phyloP scores from a whole-genome alignment of 108 stramenopile species.

The Nitzschia sp. region DNA sequence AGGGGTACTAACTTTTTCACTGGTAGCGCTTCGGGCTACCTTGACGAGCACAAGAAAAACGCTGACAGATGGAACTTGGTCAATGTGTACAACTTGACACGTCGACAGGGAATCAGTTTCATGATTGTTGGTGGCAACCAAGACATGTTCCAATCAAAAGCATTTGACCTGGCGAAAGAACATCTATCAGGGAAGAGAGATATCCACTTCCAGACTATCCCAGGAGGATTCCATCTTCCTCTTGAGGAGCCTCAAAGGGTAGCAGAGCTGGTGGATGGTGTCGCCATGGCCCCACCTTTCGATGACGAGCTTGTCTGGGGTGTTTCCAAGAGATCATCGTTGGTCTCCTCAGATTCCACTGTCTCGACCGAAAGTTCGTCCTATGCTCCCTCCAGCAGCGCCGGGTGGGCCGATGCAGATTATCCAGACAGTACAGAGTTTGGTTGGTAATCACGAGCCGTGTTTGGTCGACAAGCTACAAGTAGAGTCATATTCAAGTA shows the following conservation, averaged over 20 bases:
- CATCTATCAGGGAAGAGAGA: neutral
- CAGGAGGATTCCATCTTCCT: neutral
- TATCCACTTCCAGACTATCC: neutral
- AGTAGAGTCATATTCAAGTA: too few species aligned
- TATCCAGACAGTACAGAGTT: neutral
- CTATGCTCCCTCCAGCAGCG: neutral
- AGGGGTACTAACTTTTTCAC: neutral
- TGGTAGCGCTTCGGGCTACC: neutral
- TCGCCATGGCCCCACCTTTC: conserved; percentile 6
- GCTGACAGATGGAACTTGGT: conserved; percentile 22
- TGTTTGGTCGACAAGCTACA: too few species aligned
- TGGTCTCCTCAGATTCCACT: neutral
- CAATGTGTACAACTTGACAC: conserved; percentile 1
- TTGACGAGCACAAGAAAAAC: conserved; percentile 24
- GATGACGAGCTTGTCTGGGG: neutral
- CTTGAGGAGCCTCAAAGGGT: neutral
- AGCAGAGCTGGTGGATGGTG: neutral
- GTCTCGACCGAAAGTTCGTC: neutral
- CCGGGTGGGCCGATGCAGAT: neutral
- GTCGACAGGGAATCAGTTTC: conserved; percentile 1
- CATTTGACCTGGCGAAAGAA: conserved; percentile 17
- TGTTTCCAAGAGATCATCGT: neutral
- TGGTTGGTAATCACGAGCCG: too few species aligned
- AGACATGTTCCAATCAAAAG: conserved; percentile 12
- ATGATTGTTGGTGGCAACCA: conserved; percentile 15